phyloP scores from a whole-genome alignment of 1,284 basidiomycete species.

The Inonotus obliquus region DNA sequence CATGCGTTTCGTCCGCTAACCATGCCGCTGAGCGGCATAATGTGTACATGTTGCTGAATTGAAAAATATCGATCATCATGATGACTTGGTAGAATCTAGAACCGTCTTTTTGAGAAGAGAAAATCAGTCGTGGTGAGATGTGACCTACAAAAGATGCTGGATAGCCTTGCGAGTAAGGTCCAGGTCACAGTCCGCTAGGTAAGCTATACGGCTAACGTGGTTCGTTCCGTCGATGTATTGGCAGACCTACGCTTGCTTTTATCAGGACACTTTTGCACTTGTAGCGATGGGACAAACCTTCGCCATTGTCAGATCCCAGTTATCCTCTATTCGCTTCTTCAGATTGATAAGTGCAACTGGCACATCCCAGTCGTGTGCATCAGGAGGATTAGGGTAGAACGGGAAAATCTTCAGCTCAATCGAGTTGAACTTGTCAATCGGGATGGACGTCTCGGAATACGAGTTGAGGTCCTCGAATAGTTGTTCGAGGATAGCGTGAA shows the following conservation, averaged over 20 bases:
- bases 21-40: conserved; percentile 80
- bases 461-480: conserved; percentile 97
- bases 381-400: conserved; percentile 90
- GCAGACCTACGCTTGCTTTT: conserved; percentile 48
- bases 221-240: conserved; percentile 86
- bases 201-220: conserved; percentile 87
- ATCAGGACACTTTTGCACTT: background rate
- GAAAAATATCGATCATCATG: conserved; percentile 95
- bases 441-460: conserved; percentile 91
- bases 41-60: conserved; percentile 97
- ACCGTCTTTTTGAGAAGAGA: background rate
- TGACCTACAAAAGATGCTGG: conserved; percentile 81
- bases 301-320: conserved; percentile 95
- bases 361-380: conserved; percentile 93
- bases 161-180: conserved; percentile 84
- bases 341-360: conserved; percentile 88
- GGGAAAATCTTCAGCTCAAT: conserved; percentile 96
- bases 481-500: conserved; percentile 91
- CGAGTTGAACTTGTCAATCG: conserved; percentile 84
- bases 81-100: conserved; percentile 90
- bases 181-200: conserved; percentile 87
- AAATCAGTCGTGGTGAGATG: background rate
- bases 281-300: conserved; percentile 45
- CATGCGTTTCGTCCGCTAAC: conserved; percentile 78
- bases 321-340: conserved; percentile 74